Conservation (phyloP, 2,329 filamentous ascomycete species). For the Thermothelomyces thermophilus region DNA sequence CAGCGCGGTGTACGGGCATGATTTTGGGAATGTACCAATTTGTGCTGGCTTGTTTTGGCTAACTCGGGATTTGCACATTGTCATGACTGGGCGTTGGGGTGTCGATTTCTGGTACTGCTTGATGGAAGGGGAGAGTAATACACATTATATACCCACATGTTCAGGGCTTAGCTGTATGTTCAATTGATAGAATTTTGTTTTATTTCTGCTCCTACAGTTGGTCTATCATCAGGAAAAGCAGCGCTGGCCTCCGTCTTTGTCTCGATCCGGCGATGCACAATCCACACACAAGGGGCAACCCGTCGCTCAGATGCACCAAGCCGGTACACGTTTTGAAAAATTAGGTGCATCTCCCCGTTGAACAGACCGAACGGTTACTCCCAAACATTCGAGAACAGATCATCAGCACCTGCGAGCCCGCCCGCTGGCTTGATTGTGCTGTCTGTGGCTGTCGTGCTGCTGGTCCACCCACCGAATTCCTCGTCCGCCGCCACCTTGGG, state of each 20-base stretch:
- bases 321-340: too few species aligned
- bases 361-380: conserved; percentile 43
- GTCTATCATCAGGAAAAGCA: not conserved
- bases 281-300: too few species aligned
- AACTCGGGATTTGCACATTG: not conserved
- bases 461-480: conserved; percentile 94
- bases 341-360: too few species aligned
- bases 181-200: not conserved
- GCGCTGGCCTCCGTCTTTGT: not conserved
- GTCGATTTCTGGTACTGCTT: not conserved
- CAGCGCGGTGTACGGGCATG: not conserved
- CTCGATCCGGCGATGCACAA: not conserved
- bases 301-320: too few species aligned
- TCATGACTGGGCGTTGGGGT: conserved; percentile 10
- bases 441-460: conserved; percentile 48
- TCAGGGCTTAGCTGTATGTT: not conserved
- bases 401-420: conserved; percentile 64
- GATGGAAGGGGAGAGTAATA: not conserved
- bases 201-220: not conserved
- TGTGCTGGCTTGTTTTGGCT: not conserved
- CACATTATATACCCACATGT: not conserved
- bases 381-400: conserved; percentile 96
- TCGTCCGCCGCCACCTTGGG: conserved; percentile 80
- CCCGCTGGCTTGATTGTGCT: conserved; percentile 47
- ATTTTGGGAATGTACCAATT: not conserved